Evolutionary conservation across 495 filamentous ascomycete genomes (phyloP), one percentile per base, ranked within the genome.

Genomic region (Eremomyces bilateralis): DNA sequence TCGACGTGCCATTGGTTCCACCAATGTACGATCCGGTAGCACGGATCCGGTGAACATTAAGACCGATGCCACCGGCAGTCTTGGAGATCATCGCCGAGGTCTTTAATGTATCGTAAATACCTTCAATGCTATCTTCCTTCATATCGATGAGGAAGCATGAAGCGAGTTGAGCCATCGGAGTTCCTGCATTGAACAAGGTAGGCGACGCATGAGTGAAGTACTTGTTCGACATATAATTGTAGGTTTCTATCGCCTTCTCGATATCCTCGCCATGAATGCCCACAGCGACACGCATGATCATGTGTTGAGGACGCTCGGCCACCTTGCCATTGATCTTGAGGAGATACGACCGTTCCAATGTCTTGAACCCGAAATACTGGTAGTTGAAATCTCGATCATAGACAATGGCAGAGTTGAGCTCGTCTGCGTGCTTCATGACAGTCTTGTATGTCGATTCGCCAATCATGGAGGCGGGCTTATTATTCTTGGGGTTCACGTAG

Each of bases 351-450:
- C 88, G 75, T 64, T 97, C 88, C 27, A 97, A 65, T 1, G 88
- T 97, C 71, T 97, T 97, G 74, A 97, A 97, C 37, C 88, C 88
- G 39, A 97, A 97, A 63, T 82, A 97, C 62, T 97, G 91, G 63
- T 97, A 97, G 65, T 95, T 94, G 68, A 97, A 97, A 52, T 97
- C 88, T 37, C 88, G 74, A 58, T 97, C 88, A 44, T 95, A 97
- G 42, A 97, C 88, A 48, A 97, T 95, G 42, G 88, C 85, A 12
- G 88, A 94, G 64, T 97, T 92, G 24, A 97, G 66, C 51, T 95
- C 88, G 16, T 91, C 85, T 36, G 76, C 80, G 54, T 97, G 80
- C 53, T 79, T 80, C 78, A 85, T 83, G 44, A 97, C 76, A 36
- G 67, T 78, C 41, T 94, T 80, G 50, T 92, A 90, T 12, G 72